Evolutionary conservation across 2,329 filamentous ascomycete genomes (phyloP), one percentile per base, ranked within the genome.

Genomic region (Exophiala mesophila): DNA sequence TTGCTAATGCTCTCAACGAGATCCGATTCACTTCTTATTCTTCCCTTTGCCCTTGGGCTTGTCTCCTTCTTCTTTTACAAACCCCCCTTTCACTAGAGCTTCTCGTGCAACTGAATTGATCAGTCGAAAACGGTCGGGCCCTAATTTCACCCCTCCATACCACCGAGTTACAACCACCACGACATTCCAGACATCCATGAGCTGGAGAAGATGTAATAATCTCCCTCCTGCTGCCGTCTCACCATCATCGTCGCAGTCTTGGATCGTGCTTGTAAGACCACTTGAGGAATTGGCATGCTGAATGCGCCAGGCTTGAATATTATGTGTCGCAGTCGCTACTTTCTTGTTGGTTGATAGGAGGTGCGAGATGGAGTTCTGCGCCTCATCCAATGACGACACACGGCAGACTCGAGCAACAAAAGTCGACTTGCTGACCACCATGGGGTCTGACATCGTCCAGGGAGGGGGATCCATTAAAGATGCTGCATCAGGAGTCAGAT

Each of bases 171-270:
- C 90, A 3, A 98, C 83, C 0, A 98, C 88, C 70, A 97, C 83
- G 12, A 84, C 83, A 63, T 94, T 79, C 88, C 89, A 96, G 8
- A 94, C 73, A 58, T 89, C 86, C 86, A 96, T 96, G 48, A 95
- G 67, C 69, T 96, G 88, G 81, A 98, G 83, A 20, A 98, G 70
- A 67, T 94, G 88, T 47, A 97, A 66, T 58, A 98, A 65, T 30
- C 92, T 75, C 0, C 84, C 82, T 1, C 92, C 92, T 0, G 92
- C 92, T 4, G 92, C 92, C 18, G 85, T 85, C 72, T 98, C 92
- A 2, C 92, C 92, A 62, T 98, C 92, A 57, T 98, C 92, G 57
- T 98, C 86, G 59, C 83, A 96, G 65, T 98, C 92, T 63, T 97
- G 89, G 54, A 82, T 88, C 43, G 70, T 73, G 4, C 69, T 67